Base-by-base conservation (phyloP, 2,329 filamentous ascomycete species). In the Conoideocrella luteorostrata region DNA sequence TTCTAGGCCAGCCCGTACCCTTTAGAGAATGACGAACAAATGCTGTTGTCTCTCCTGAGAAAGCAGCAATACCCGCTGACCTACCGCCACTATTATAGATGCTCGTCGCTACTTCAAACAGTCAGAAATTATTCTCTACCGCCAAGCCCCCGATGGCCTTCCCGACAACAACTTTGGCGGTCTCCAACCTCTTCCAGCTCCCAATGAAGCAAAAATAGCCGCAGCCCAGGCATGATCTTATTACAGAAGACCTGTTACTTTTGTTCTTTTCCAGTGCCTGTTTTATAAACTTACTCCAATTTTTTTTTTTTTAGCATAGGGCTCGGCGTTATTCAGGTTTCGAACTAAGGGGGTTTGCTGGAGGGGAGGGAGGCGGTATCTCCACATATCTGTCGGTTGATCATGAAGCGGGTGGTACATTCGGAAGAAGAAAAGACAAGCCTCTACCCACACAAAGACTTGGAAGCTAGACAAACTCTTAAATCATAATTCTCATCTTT, bases 41-140 rank as follows among this genome's bases (percentile, higher is more conserved):
- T n/a, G n/a, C n/a, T n/a, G n/a, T n/a, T n/a, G n/a, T n/a, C n/a
- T n/a, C n/a, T n/a, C n/a, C n/a, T n/a, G n/a, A n/a, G n/a, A n/a
- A n/a, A n/a, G n/a, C n/a, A n/a, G n/a, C n/a, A n/a, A n/a, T n/a
- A n/a, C n/a, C n/a, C n/a, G n/a, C n/a, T n/a, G n/a, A n/a, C n/a
- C n/a, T n/a, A n/a, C n/a, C n/a, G n/a, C n/a, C n/a, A n/a, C n/a
- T n/a, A n/a, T n/a, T n/a, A n/a, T n/a, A 90, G 93, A 98, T 65
- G 93, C 93, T 39, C 82, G 93, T 57, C 82, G 93, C 57, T 98
- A 98, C 70, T 98, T 98, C 71, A 98, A 98, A 68, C 93, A 98
- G 67, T 96, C 89, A 41, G 93, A 98, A 70, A 98, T 98, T 62
- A 90, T 96, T 46, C 82, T 98, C 41, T 97, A 86, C 71, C 83